A percentile compares a stretch with the other conserved stretches of the same genome.
Evolutionary conservation across 805 yeast genomes (phyloP).

Genomic region (Wickerhamiella nectarea): DNA sequence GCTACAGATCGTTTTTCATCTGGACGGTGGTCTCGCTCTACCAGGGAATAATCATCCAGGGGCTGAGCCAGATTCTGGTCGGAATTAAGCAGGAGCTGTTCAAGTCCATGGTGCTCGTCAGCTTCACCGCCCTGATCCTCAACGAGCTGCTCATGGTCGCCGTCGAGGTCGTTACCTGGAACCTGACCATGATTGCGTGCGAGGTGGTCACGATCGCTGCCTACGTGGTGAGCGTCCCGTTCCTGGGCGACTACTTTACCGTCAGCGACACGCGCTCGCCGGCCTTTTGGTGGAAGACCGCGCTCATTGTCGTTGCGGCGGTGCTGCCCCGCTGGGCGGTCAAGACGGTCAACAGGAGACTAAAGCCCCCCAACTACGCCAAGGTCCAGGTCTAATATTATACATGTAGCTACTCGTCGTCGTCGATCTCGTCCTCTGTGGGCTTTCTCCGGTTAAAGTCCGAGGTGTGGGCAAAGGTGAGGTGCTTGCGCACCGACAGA

Average conservation of each 20-base stretch:
- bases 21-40: constrained; percentile 86
- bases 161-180: constrained; percentile 87
- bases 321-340: constrained; percentile 83
- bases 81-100: constrained; percentile 44
- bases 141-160: constrained; percentile 93
- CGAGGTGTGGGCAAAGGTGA: constrained; percentile 15
- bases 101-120: constrained; percentile 66
- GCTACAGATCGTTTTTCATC: constrained; percentile 74
- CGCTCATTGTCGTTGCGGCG: constrained; percentile 51
- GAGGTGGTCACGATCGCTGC: constrained; percentile 55
- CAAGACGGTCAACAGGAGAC: constrained; percentile 54
- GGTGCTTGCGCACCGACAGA: background rate
- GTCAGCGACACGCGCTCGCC: constrained; percentile 44
- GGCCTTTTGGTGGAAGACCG: constrained; percentile 54
- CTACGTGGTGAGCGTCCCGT: constrained; percentile 67
- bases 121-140: constrained; percentile 64
- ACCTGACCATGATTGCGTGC: constrained; percentile 54
- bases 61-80: constrained; percentile 63
- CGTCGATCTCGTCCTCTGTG: constrained; percentile 19
- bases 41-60: constrained; percentile 80
- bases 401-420: constrained; percentile 15
- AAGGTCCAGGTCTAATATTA: constrained; percentile 50
- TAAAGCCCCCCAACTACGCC: constrained; percentile 92
- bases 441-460: constrained; percentile 22
- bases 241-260: constrained; percentile 77